Evolutionary conservation across 805 yeast genomes (phyloP).

Genomic region (Teunomyces kruisii): DNA sequence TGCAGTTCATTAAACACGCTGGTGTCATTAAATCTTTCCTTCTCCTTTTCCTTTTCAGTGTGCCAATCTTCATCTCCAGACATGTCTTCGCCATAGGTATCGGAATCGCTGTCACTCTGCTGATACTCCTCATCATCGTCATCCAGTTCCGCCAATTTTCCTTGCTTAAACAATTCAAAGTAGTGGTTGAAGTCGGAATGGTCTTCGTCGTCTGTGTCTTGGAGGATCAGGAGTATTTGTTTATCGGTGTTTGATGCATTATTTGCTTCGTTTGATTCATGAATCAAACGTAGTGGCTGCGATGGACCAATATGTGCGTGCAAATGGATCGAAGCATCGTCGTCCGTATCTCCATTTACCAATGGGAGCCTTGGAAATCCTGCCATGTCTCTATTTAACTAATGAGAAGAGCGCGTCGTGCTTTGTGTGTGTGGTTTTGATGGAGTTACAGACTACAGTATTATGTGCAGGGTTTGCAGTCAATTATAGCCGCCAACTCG

Average conservation of each 20-base stretch:
- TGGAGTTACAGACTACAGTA: too few relatives aligned
- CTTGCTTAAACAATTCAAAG: conserved; percentile 10
- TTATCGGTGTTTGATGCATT: not conserved
- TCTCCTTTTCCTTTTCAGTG: not conserved
- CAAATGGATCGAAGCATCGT: conserved; percentile 42
- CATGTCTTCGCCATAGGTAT: conserved; percentile 13
- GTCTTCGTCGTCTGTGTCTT: conserved; percentile 14
- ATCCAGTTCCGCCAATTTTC: conserved; percentile 6
- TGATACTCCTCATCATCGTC: conserved; percentile 8
- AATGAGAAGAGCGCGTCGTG: not conserved
- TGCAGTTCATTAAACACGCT: not conserved
- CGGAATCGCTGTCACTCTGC: conserved; percentile 7
- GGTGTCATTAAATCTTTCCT: not conserved
- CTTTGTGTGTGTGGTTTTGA: not conserved
- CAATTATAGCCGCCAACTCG: not conserved
- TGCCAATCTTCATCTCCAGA: conserved; percentile 9
- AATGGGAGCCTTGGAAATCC: conserved; percentile 37
- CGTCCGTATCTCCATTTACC: conserved; percentile 40
- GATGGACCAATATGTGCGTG: conserved; percentile 39
- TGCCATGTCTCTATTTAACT: conserved; percentile 7
- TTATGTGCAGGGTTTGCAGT: not conserved
- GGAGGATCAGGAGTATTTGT: conserved; percentile 11
- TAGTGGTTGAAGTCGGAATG: conserved; percentile 8
- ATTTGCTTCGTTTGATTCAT: not conserved
- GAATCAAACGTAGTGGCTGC: conserved; percentile 24